Evolutionary conservation across 2,329 filamentous ascomycete genomes (phyloP).

Genomic region (Emergomyces orientalis): DNA sequence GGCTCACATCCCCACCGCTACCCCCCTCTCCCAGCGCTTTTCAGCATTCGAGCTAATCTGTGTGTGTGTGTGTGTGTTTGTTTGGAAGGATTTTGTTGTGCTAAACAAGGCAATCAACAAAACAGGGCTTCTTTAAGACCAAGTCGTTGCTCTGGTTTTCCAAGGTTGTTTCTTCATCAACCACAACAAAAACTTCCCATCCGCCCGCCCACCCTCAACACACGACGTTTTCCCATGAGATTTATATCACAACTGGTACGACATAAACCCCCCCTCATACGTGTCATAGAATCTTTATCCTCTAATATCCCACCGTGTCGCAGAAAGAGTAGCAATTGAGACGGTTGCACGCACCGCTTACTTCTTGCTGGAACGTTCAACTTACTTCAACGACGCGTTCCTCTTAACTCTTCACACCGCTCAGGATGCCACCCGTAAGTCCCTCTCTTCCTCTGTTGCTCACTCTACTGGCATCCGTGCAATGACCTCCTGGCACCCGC

Average conservation of each 20-base stretch:
- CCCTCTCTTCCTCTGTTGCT: slow-evolving; percentile 8
- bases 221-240: not conserved
- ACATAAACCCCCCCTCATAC: not conserved
- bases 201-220: not conserved
- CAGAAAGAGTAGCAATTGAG: slow-evolving; percentile 1
- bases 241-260: slow-evolving; percentile 1
- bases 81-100: not conserved
- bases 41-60: not conserved
- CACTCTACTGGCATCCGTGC: not conserved
- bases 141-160: slow-evolving; percentile 4
- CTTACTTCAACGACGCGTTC: slow-evolving; percentile 15
- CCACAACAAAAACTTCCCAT: slow-evolving; percentile 5
- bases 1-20: not conserved
- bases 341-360: not conserved
- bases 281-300: not conserved
- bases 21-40: not conserved
- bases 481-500: not conserved
- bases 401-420: slow-evolving; percentile 17
- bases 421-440: slow-evolving; percentile 51
- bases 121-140: not conserved
- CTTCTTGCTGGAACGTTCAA: not conserved
- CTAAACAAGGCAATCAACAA: slow-evolving; percentile 1
- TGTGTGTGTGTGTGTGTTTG: not conserved
- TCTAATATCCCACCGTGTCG: not conserved
- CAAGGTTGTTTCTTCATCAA: not conserved